A percentile compares a stretch with the other conserved stretches of the same genome.
Evolutionary conservation across 176 grass and related monocot species (phyloP).

Genomic region (Thalia dealbata): DNA sequence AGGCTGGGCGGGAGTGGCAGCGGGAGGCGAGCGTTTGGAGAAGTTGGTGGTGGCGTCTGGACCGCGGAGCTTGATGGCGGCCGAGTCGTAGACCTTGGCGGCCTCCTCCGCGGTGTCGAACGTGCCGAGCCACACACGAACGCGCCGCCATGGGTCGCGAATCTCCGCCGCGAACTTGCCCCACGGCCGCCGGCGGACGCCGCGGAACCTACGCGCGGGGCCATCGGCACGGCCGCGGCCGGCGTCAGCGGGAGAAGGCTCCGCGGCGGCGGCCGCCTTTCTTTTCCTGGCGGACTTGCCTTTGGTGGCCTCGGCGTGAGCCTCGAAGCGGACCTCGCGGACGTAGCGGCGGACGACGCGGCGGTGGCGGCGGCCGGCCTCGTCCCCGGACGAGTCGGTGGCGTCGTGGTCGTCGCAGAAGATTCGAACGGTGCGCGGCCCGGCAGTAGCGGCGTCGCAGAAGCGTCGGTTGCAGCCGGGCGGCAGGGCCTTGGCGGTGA

Average conservation of each 20-base stretch:
- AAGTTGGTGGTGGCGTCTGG: constrained; percentile 76
- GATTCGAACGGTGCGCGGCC: constrained; percentile 34
- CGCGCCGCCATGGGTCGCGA: constrained; percentile 61
- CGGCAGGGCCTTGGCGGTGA: constrained; percentile 28
- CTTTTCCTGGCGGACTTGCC: constrained; percentile 29
- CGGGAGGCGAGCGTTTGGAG: constrained; percentile 10
- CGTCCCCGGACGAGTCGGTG: constrained; percentile 62
- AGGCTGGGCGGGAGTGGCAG: not conserved
- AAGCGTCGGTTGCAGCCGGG: not conserved
- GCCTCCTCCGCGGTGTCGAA: constrained; percentile 91
- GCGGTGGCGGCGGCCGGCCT: constrained; percentile 33
- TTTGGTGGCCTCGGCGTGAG: constrained; percentile 9
- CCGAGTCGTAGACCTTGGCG: constrained; percentile 74
- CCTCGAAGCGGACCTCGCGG: constrained; percentile 57
- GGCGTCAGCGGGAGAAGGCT: not conserved
- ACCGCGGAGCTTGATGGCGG: constrained; percentile 79
- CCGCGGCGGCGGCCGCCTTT: constrained; percentile 14
- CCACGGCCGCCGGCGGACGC: constrained; percentile 72
- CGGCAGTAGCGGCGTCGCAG: not conserved
- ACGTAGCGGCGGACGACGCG: constrained; percentile 74
- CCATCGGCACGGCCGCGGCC: constrained; percentile 12
- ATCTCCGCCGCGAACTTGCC: constrained; percentile 98
- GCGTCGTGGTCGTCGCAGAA: constrained; percentile 84
- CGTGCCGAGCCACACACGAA: constrained; percentile 86
- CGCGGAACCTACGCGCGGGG: constrained; percentile 57